Base-by-base conservation (phyloP, 768 basidiomycete species). In the Neoboletus brunneissimus region DNA sequence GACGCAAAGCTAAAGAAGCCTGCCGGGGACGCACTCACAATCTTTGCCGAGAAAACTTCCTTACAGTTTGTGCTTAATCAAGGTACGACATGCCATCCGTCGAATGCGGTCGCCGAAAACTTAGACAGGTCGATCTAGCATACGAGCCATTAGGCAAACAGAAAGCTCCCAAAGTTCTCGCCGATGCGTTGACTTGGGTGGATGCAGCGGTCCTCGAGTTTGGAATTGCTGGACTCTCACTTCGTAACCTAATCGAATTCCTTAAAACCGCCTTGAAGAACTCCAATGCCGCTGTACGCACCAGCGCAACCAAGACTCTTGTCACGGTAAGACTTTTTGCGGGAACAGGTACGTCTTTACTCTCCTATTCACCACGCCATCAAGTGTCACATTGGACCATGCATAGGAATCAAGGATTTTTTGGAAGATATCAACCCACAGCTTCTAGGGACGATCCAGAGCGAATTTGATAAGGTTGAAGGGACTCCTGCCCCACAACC, bases 1-100 rank as follows among this genome's bases (percentile, higher is more conserved):
- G 97, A 99, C 67, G 76, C 91, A 74, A 99, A 99, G 68, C 74
- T 99, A 56, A 98, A 98, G 79, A 98, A 98, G 70, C 90, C 95
- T 5, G 92, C 95, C 22, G 89, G 92, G 22, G 97, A 99, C 45
- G 80, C 91, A 0, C 74, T 99, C n/a, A 66, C 83, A 2, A 66
- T 81, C 0, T 96, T 94, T 65, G 87, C 93, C 0, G 97, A 98
- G 72, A 95, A 88, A 73, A 93, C 91, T 0, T 97, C 94, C 4
- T 74, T 98, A 46, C 94, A 96, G 56, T 98, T 99, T 67, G 90
- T 98, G 20, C 81, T 99, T 3, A 84, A 83, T 56, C 95, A 96
- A 80, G 90, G 97, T 94, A 63, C 50, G 81, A 67, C 22, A 51
- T 43, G 43, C 53, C 46, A 53, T 46, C 27, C 51, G 43, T 61